Evolutionary conservation across 441 rosid genomes (phyloP).

Genomic region (Populus trichocarpa): DNA sequence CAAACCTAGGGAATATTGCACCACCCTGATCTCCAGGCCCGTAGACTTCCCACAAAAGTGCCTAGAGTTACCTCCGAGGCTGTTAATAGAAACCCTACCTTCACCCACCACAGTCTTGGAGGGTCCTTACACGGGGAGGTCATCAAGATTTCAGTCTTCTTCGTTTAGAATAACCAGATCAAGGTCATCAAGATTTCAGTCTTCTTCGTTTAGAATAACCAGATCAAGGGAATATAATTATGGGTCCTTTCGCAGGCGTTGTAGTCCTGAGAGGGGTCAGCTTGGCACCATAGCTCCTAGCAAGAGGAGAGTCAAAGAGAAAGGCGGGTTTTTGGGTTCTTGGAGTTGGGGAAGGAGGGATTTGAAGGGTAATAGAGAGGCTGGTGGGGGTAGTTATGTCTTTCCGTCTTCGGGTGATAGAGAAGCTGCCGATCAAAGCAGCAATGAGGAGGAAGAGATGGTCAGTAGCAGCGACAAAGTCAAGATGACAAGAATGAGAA

Average conservation of each 20-base stretch:
- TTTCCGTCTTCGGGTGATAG: conserved; percentile 45
- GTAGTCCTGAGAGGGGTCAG: conserved; percentile 31
- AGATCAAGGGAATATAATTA: conserved; percentile 30
- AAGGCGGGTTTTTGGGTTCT: conserved; percentile 41
- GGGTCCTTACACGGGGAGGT: conserved; percentile 30
- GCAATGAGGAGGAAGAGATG: conserved; percentile 16
- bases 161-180: conserved; percentile 40
- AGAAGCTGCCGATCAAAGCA: conserved; percentile 22
- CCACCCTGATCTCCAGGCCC: conserved; percentile 13
- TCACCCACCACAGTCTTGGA: conserved; percentile 49
- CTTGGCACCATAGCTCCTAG: conserved; percentile 20
- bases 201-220: conserved; percentile 44
- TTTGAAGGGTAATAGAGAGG: conserved; percentile 37
- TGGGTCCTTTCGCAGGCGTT: conserved; percentile 40
- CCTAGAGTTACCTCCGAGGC: conserved; percentile 68
- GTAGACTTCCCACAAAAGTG: conserved; percentile 36
- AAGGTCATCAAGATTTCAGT: conserved; percentile 26
- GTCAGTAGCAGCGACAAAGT: conserved; percentile 23
- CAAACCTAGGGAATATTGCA: conserved; percentile 53
- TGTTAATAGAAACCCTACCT: conserved; percentile 42
- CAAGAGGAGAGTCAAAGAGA: conserved; percentile 29
- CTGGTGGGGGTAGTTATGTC: conserved; percentile 44
- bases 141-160: conserved; percentile 32
- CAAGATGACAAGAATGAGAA: conserved; percentile 40
- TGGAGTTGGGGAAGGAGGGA: conserved; percentile 37